Conservation (phyloP, 2,329 filamentous ascomycete genomes). For the Aspergillus ustus region DNA sequence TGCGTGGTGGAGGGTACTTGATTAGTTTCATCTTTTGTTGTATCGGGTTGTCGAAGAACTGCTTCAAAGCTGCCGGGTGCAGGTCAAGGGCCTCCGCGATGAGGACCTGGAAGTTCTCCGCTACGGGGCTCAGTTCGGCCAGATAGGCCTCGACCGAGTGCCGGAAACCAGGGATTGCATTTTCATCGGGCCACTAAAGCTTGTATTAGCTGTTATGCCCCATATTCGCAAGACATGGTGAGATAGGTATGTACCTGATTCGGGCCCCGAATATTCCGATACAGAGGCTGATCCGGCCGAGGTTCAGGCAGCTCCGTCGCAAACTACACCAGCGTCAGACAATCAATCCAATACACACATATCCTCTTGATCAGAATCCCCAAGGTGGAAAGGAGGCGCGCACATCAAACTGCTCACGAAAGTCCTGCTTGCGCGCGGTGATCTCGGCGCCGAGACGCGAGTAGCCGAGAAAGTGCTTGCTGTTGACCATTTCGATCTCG, state of each 20-base stretch:
- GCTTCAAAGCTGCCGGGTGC: slow-evolving; percentile 32
- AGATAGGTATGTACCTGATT: slow-evolving; percentile 37
- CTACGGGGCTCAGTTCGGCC: slow-evolving; percentile 30
- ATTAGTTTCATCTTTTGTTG: slow-evolving; percentile 46
- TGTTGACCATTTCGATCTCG: slow-evolving; percentile 52
- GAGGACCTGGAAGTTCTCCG: slow-evolving; percentile 33
- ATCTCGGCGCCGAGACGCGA: slow-evolving; percentile 41
- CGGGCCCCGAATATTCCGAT: slow-evolving; percentile 40
- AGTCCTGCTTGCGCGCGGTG: slow-evolving; percentile 38
- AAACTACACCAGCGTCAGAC: slow-evolving; percentile 29
- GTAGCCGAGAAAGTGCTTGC: slow-evolving; percentile 44
- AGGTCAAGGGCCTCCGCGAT: slow-evolving; percentile 42
- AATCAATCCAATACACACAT: not conserved
- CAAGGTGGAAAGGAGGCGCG: not conserved
- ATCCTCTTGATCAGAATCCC: slow-evolving; percentile 22
- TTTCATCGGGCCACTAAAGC: slow-evolving; percentile 40
- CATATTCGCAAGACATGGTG: not conserved
- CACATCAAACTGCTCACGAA: slow-evolving; percentile 45
- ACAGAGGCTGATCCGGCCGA: slow-evolving; percentile 38
- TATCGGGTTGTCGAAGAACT: slow-evolving; percentile 39
- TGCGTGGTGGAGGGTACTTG: slow-evolving; percentile 49
- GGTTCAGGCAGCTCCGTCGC: slow-evolving; percentile 43
- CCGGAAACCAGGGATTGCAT: slow-evolving; percentile 37
- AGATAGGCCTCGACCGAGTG: slow-evolving; percentile 36
- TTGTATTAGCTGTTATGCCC: not conserved